phyloP scores from a whole-genome alignment of 139 green algal genomes.

The Micromonas commoda region DNA sequence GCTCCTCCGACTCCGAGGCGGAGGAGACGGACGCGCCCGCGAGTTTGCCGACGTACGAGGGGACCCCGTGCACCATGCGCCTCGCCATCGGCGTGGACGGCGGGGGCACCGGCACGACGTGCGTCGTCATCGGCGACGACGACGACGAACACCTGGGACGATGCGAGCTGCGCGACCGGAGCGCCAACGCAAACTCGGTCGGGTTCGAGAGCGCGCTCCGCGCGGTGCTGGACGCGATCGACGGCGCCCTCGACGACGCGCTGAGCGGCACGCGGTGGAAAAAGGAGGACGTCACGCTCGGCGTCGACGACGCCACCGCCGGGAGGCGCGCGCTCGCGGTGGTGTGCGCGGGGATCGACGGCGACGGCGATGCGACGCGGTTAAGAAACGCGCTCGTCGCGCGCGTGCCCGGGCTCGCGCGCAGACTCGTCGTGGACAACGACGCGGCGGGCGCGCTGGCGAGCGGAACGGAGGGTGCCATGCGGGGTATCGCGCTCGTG shows the following conservation, averaged over 20 bases:
- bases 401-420: not conserved
- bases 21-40: too few relatives aligned
- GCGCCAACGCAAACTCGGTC: not conserved
- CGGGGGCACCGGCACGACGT: not conserved
- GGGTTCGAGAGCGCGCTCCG: not conserved
- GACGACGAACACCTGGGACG: too few relatives aligned
- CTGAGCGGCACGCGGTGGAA: too few relatives aligned
- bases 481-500: slow-evolving; percentile 30
- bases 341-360: not conserved
- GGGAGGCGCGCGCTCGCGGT: not conserved
- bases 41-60: not conserved
- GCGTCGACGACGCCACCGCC: not conserved
- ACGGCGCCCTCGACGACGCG: not conserved
- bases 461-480: slow-evolving; percentile 25
- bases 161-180: too few relatives aligned
- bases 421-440: slow-evolving; percentile 23
- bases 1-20: too few relatives aligned
- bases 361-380: not conserved
- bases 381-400: not conserved
- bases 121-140: not conserved
- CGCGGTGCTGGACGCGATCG: not conserved
- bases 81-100: slow-evolving; percentile 1
- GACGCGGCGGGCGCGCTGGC: slow-evolving; percentile 33
- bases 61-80: not conserved
- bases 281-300: not conserved